phyloP scores from a whole-genome alignment of 2,329 filamentous ascomycete genomes.

The Penicillium nordicum region DNA sequence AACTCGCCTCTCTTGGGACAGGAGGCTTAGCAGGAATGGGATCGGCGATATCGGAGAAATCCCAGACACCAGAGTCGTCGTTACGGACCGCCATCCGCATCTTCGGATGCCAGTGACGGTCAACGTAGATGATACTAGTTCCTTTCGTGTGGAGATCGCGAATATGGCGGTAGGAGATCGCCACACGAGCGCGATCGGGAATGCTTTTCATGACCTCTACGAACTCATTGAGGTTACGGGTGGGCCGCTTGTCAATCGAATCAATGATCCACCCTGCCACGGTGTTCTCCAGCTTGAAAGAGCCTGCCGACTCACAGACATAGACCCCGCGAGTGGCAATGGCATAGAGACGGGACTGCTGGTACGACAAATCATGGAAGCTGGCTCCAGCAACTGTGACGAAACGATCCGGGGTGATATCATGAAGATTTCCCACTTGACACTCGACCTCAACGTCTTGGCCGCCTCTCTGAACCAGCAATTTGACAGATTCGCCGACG shows the following conservation, averaged over 20 bases:
- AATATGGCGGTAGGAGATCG: constrained; percentile 93
- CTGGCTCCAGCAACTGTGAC: constrained; percentile 89
- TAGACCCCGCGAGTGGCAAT: constrained; percentile 90
- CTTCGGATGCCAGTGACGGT: constrained; percentile 92
- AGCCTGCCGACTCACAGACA: constrained; percentile 90
- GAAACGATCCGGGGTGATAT: constrained; percentile 93
- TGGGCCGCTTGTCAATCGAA: constrained; percentile 86
- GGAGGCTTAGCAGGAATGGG: constrained; percentile 71
- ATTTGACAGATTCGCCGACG: constrained; percentile 71
- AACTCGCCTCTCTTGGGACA: constrained; percentile 74
- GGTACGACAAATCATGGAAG: constrained; percentile 95
- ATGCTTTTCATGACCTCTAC: constrained; percentile 87
- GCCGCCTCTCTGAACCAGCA: constrained; percentile 85
- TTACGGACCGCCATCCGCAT: constrained; percentile 92
- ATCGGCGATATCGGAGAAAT: constrained; percentile 82
- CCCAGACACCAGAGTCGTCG: constrained; percentile 86
- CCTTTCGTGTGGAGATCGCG: constrained; percentile 91
- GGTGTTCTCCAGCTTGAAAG: constrained; percentile 88
- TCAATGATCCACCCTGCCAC: constrained; percentile 93
- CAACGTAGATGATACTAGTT: constrained; percentile 86
- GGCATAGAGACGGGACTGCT: constrained; percentile 92
- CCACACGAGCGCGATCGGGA: constrained; percentile 75
- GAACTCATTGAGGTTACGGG: constrained; percentile 81
- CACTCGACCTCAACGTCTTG: constrained; percentile 82
- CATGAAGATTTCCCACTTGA: constrained; percentile 82